A percentile compares a stretch with the other conserved stretches of the same genome.
These are phyloP conservation scores for Suillus spraguei DNA, from an alignment of 768 basidiomycete genomes.

Conservation along the genomic window DNA sequence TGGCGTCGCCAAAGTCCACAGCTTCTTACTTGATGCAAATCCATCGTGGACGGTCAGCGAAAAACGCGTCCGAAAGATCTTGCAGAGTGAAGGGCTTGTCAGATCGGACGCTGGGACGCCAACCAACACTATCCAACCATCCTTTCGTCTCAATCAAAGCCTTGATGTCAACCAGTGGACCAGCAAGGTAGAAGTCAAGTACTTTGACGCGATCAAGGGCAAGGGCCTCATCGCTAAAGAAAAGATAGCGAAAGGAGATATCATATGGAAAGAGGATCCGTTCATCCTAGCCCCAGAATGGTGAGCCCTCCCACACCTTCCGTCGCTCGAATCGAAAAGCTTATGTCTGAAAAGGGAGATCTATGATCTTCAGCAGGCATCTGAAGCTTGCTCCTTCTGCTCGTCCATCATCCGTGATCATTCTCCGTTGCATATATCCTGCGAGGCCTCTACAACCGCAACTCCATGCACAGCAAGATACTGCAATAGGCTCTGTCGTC, in stretches of 20 bases:
- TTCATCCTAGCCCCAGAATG: constrained; percentile 82
- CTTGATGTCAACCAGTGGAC: constrained; percentile 69
- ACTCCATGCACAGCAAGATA: constrained; percentile 64
- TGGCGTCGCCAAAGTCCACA: constrained; percentile 74
- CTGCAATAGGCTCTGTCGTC: constrained; percentile 78
- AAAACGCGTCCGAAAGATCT: constrained; percentile 73
- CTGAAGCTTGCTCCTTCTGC: constrained; percentile 71
- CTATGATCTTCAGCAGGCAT: constrained; percentile 63
- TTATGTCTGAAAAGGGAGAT: constrained; percentile 58
- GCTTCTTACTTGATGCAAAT: constrained; percentile 56
- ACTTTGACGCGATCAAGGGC: constrained; percentile 72
- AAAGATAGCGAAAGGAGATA: constrained; percentile 68
- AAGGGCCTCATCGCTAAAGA: constrained; percentile 81
- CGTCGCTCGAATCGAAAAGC: neutral
- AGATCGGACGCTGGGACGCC: constrained; percentile 15
- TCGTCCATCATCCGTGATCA: constrained; percentile 58
- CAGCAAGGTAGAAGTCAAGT: constrained; percentile 61
- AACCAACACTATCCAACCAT: constrained; percentile 45
- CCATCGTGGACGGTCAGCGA: constrained; percentile 83
- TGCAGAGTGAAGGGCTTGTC: constrained; percentile 61
- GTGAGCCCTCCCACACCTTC: constrained; percentile 42
- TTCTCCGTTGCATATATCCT: constrained; percentile 51
- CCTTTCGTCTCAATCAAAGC: constrained; percentile 63
- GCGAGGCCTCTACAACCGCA: constrained; percentile 47
- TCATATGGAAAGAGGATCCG: constrained; percentile 86